phyloP scores from a whole-genome alignment of 768 basidiomycete genomes.

The Chiua virens region DNA sequence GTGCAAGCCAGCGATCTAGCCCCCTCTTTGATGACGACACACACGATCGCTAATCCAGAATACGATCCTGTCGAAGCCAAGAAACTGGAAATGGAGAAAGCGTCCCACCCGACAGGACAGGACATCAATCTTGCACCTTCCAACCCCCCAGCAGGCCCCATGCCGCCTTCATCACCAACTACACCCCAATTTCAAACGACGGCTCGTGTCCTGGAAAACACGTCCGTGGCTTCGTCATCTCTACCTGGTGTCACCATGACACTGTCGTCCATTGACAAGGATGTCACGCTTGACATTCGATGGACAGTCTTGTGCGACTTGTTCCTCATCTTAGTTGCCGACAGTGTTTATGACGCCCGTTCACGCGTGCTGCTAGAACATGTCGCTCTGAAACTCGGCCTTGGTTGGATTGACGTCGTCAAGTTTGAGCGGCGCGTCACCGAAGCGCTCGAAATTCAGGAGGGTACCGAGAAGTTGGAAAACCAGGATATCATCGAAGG shows the following conservation, averaged over 20 bases:
- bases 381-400: conserved; percentile 81
- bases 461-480: conserved; percentile 77
- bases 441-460: conserved; percentile 95
- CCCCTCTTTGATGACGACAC: conserved; percentile 93
- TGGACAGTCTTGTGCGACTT: conserved; percentile 98
- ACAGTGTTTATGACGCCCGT: conserved; percentile 96
- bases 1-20: conserved; percentile 88
- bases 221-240: conserved; percentile 49
- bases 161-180: conserved; percentile 24
- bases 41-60: conserved; percentile 96
- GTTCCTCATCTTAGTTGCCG: conserved; percentile 93
- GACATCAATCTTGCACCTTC: conserved; percentile 17
- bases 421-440: conserved; percentile 94
- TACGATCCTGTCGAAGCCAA: conserved; percentile 86
- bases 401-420: conserved; percentile 92
- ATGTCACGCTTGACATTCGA: conserved; percentile 94
- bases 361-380: conserved; percentile 88
- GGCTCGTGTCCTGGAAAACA: conserved; percentile 58
- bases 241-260: conserved; percentile 85
- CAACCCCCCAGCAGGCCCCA: conserved; percentile 9
- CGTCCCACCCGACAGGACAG: conserved; percentile 3
- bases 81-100: conserved; percentile 36
- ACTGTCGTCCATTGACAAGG: conserved; percentile 81
- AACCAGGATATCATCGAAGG: conserved; percentile 63
- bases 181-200: conserved; percentile 54